Evolutionary conservation across 1,139 yeast genomes (phyloP), one percentile per base, ranked within the genome.

Genomic region (Pichia sp.): DNA sequence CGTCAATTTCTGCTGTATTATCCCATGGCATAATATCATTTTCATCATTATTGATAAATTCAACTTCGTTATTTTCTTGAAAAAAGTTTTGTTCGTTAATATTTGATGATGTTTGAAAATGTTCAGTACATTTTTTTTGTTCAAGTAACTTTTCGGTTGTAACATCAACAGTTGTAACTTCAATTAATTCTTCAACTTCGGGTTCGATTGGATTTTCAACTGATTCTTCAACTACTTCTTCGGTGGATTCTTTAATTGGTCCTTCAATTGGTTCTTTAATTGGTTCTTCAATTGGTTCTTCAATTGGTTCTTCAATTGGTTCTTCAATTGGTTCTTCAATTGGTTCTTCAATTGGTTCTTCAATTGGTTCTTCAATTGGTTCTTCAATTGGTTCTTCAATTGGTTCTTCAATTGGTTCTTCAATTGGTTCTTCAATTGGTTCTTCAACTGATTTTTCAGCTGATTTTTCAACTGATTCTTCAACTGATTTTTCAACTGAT

Each of bases 1-100:
- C 51, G n/a, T 54, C 49, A 10, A 22, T 44, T 14, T 25, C 44
- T n/a, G 36, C 46, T 16, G 38, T 38, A 18, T 42, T 31, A 42
- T 49, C 45, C 46, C 49, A 50, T 19, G 49, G 53, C 14, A 44
- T 8, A 34, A 47, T 34, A 27, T 39, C 49, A 42, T 47, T 19
- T 3, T 45, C 36, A 34, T 47, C 46, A 27, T 28, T 16, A 7
- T 36, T 25, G 18, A 36, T 19, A 36, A 36, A 36, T 3, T 36
- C 41, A 19, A 36, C 19, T 18, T 19, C 41, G 10, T 19, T 5
- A 10, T 36, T 36, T 11, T 36, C 25, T 5, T 2, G 5, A 5
- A 19, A 36, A 8, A 5, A 10, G 5, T 11, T 14, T 9, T 19
- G 16, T 14, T 19, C 25, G 16, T 36, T 19, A n/a, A 19, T 4